Percentiles rank a stretch among this genome's conserved stretches.
Evolutionary conservation across 2,329 filamentous ascomycete genomes (phyloP).

Genomic region (Stylonectria norvegica): DNA sequence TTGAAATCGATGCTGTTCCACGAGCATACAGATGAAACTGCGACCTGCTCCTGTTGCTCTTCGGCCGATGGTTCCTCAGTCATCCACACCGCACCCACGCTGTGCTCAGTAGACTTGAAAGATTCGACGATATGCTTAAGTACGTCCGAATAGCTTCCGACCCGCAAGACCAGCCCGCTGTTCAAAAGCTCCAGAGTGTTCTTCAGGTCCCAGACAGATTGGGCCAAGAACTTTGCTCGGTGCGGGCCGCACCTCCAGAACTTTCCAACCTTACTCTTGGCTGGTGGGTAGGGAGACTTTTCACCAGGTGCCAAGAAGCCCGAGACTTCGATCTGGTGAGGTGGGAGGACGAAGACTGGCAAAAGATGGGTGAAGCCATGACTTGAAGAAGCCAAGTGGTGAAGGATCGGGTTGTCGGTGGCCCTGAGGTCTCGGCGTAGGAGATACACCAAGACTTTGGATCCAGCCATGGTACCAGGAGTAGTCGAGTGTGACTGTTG

Average conservation of each 20-base stretch:
- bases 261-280: constrained; percentile 59
- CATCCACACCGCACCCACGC: constrained; percentile 68
- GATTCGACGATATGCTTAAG: constrained; percentile 54
- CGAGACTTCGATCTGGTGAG: constrained; percentile 70
- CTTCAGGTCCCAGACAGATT: constrained; percentile 73
- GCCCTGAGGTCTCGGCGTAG: constrained; percentile 70
- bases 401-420: constrained; percentile 70
- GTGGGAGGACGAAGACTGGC: constrained; percentile 66
- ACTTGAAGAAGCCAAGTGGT: constrained; percentile 47
- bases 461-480: constrained; percentile 35
- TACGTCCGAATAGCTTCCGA: constrained; percentile 59
- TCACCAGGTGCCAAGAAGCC: constrained; percentile 60
- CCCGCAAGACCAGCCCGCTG: constrained; percentile 61
- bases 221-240: constrained; percentile 67
- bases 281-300: constrained; percentile 64
- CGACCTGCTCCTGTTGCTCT: constrained; percentile 62
- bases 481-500: too few species aligned
- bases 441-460: constrained; percentile 64
- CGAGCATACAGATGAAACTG: constrained; percentile 51
- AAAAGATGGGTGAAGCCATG: constrained; percentile 65
- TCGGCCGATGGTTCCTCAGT: constrained; percentile 67
- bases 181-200: constrained; percentile 53
- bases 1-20: constrained; percentile 56
- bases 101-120: constrained; percentile 40
- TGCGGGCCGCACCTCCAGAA: constrained; percentile 75